Evolutionary conservation across 257 asterid genomes (phyloP).

Genomic region (Plectranthus barbatus): DNA sequence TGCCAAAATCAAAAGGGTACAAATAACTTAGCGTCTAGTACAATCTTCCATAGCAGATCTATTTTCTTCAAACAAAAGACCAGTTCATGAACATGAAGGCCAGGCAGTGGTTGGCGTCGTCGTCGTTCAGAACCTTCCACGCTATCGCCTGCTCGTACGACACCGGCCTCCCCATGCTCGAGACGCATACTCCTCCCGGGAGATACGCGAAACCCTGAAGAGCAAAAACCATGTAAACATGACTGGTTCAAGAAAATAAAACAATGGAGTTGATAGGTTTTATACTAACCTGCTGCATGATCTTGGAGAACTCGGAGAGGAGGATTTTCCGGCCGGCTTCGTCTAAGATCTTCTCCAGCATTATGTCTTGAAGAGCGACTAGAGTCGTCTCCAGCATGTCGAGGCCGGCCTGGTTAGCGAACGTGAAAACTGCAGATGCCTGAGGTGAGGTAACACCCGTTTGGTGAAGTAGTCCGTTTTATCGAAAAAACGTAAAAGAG

Average conservation of each 20-base stretch:
- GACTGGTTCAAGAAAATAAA: not conserved
- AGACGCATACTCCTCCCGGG: slow-evolving; percentile 72
- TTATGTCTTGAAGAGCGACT: slow-evolving; percentile 81
- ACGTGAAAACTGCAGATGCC: slow-evolving; percentile 82
- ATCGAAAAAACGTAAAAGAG: not conserved
- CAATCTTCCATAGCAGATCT: too few species aligned
- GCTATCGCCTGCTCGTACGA: slow-evolving; percentile 80
- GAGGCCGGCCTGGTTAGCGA: slow-evolving; percentile 92
- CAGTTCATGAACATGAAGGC: slow-evolving; percentile 94
- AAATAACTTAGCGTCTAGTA: slow-evolving; percentile 18
- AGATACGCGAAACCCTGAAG: slow-evolving; percentile 69
- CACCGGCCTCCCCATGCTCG: slow-evolving; percentile 90
- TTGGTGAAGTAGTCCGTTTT: not conserved
- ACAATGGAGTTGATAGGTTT: not conserved
- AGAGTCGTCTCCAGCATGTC: slow-evolving; percentile 97
- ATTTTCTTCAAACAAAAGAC: slow-evolving; percentile 52
- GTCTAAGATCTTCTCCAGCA: slow-evolving; percentile 82
- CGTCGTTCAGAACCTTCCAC: slow-evolving; percentile 84
- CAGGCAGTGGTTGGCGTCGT: slow-evolving; percentile 70
- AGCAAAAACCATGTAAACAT: not conserved
- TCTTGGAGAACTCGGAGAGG: slow-evolving; percentile 71
- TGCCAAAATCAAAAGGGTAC: slow-evolving; percentile 22
- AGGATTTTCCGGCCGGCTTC: slow-evolving; percentile 77
- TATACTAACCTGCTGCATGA: slow-evolving; percentile 75
- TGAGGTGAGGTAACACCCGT: slow-evolving; percentile 9